Evolutionary conservation across 192 early-diverging fungal species (phyloP).

Genomic region (Coemansia sp.): DNA sequence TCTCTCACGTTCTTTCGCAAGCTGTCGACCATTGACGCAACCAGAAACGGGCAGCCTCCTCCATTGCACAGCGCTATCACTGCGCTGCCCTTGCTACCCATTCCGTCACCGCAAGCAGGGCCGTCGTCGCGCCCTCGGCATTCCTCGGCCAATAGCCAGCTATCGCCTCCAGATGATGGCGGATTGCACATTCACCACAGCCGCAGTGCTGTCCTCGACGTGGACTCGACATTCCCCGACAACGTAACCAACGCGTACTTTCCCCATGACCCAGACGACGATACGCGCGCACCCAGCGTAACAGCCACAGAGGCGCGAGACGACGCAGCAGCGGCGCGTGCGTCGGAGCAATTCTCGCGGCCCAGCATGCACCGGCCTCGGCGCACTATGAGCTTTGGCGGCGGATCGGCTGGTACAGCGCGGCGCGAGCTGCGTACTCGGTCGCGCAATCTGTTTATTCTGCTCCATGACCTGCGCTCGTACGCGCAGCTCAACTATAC

Average conservation of each 20-base stretch:
- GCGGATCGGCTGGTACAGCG: neutral
- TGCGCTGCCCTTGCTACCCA: neutral
- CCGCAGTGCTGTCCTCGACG: neutral
- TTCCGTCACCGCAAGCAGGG: neutral
- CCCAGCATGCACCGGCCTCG: constrained; percentile 10
- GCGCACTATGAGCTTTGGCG: constrained; percentile 35
- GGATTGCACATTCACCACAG: neutral
- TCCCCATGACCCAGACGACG: constrained; percentile 31
- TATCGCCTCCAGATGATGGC: neutral
- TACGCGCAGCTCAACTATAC: constrained; percentile 88
- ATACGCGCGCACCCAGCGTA: constrained; percentile 26
- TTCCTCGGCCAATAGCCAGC: neutral
- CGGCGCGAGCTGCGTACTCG: constrained; percentile 47
- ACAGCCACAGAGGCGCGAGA: neutral
- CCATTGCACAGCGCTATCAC: constrained; percentile 16
- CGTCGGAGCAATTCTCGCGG: constrained; percentile 5
- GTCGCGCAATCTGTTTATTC: constrained; percentile 75
- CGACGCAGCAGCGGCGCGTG: neutral
- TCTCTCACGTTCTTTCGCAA: constrained; percentile 37
- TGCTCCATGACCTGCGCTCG: constrained; percentile 80
- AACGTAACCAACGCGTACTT: constrained; percentile 47
- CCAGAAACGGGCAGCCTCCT: constrained; percentile 3
- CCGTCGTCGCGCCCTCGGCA: neutral
- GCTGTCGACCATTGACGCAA: constrained; percentile 17
- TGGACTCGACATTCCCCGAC: constrained; percentile 29